A percentile compares a stretch with the other conserved stretches of the same genome.
Evolutionary conservation across 306 rosid genomes (phyloP).

Genomic region (Corylus avellana): DNA sequence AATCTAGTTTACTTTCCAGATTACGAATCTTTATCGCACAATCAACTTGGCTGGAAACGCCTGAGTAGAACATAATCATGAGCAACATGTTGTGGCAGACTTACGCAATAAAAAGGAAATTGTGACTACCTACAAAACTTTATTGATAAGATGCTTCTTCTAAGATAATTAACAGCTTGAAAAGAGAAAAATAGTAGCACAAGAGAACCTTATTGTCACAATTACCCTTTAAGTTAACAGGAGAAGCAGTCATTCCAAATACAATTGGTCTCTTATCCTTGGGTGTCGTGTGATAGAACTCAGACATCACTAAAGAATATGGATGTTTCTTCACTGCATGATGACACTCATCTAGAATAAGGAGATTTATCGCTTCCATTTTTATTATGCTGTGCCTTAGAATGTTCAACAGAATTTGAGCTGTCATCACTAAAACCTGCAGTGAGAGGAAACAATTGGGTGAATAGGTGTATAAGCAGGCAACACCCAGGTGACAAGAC

Average conservation of each 20-base stretch:
- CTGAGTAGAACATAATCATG: slow-evolving; percentile 54
- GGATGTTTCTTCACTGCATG: slow-evolving; percentile 99
- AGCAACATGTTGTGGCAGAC: neutral
- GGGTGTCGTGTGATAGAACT: slow-evolving; percentile 92
- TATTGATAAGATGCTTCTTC: neutral
- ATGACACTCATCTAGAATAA: slow-evolving; percentile 96
- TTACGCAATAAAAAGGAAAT: neutral
- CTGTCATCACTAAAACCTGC: slow-evolving; percentile 98
- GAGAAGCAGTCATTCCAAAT: slow-evolving; percentile 99
- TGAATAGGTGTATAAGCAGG: slow-evolving; percentile 15
- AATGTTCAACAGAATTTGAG: slow-evolving; percentile 96
- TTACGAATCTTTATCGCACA: slow-evolving; percentile 98
- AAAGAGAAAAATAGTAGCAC: slow-evolving; percentile 15
- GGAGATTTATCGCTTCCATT: slow-evolving; percentile 87
- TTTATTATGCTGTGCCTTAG: slow-evolving; percentile 96
- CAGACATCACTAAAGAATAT: slow-evolving; percentile 96
- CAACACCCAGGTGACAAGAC: slow-evolving; percentile 22
- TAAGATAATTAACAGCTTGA: slow-evolving; percentile 16
- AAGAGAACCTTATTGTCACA: slow-evolving; percentile 22
- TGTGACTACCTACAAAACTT: neutral
- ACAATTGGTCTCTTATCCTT: slow-evolving; percentile 88
- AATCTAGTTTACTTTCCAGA: slow-evolving; percentile 98
- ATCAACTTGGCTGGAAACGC: slow-evolving; percentile 96
- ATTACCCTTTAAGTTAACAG: slow-evolving; percentile 93
- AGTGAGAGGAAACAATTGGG: slow-evolving; percentile 36